A percentile compares a stretch with the other conserved stretches of the same genome.
These are phyloP conservation scores for Ustanciosporium gigantosporum DNA, from an alignment of 1,284 basidiomycete species.

Conservation along the genomic window DNA sequence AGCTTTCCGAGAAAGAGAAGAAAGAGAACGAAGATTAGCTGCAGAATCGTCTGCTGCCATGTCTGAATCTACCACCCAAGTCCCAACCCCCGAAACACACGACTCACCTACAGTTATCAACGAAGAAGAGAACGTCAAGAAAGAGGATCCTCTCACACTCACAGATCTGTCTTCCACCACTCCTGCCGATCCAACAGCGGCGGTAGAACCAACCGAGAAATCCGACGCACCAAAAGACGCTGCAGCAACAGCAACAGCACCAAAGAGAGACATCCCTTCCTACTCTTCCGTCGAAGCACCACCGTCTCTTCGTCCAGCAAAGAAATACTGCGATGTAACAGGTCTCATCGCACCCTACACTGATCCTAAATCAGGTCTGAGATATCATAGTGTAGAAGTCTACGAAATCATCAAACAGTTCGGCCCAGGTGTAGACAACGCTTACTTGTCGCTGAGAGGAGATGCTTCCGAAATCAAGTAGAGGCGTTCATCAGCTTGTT, in stretches of 20 bases:
- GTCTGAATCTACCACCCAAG: neutral
- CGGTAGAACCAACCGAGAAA: too few relatives aligned
- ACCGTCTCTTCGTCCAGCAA: constrained; percentile 75
- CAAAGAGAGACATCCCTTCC: neutral
- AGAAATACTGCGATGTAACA: constrained; percentile 83
- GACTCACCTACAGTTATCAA: neutral
- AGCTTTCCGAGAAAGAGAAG: constrained; percentile 22
- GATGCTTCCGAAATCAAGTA: constrained; percentile 52
- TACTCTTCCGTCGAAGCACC: constrained; percentile 83
- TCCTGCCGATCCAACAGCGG: too few relatives aligned
- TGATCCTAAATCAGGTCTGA: constrained; percentile 76
- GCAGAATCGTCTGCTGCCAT: too few relatives aligned
- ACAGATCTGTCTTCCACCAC: too few relatives aligned
- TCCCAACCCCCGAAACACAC: neutral
- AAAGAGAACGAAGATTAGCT: constrained; percentile 15
- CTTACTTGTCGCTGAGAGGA: constrained; percentile 54
- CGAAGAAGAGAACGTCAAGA: neutral
- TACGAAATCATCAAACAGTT: constrained; percentile 79
- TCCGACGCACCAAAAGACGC: too few relatives aligned
- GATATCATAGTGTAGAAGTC: constrained; percentile 83
- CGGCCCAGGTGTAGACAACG: constrained; percentile 57
- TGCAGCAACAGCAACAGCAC: too few relatives aligned
- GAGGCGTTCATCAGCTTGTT: too few relatives aligned
- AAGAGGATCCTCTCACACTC: too few relatives aligned
- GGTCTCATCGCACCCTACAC: constrained; percentile 83